phyloP scores from a whole-genome alignment of 2,329 filamentous ascomycete species.

The Trichophyton verrucosum region DNA sequence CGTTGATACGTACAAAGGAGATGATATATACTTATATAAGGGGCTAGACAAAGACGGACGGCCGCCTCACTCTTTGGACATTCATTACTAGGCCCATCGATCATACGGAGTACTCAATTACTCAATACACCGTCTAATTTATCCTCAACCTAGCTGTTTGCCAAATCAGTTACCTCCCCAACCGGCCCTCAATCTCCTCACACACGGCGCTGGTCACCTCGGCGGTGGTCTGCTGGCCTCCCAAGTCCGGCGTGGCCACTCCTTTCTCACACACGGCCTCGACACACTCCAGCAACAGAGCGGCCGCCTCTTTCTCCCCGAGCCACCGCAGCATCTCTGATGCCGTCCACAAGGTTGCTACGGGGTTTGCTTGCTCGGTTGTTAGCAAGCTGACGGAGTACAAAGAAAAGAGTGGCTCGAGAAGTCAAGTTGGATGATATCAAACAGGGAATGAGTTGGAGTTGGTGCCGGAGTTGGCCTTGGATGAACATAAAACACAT shows the following conservation, averaged over 20 bases:
- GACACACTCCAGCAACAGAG: slow-evolving; percentile 45
- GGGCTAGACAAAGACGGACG: background rate
- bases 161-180: slow-evolving; percentile 1
- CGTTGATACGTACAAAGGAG: background rate
- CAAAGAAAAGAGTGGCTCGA: background rate
- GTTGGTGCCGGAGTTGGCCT: background rate
- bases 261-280: slow-evolving; percentile 48
- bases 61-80: background rate
- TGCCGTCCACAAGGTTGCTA: slow-evolving; percentile 57
- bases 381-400: background rate
- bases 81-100: background rate
- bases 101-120: no score
- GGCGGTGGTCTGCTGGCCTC: slow-evolving; percentile 44
- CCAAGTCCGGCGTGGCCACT: slow-evolving; percentile 48
- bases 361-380: slow-evolving; percentile 40
- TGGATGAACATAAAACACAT: background rate
- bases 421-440: background rate
- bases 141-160: background rate
- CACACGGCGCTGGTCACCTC: slow-evolving; percentile 48
- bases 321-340: slow-evolving; percentile 56
- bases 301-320: slow-evolving; percentile 46
- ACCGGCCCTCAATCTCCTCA: slow-evolving; percentile 36
- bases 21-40: background rate
- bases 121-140: background rate
- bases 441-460: background rate